phyloP scores from a whole-genome alignment of 768 basidiomycete species.

The Amanita molliuscula region DNA sequence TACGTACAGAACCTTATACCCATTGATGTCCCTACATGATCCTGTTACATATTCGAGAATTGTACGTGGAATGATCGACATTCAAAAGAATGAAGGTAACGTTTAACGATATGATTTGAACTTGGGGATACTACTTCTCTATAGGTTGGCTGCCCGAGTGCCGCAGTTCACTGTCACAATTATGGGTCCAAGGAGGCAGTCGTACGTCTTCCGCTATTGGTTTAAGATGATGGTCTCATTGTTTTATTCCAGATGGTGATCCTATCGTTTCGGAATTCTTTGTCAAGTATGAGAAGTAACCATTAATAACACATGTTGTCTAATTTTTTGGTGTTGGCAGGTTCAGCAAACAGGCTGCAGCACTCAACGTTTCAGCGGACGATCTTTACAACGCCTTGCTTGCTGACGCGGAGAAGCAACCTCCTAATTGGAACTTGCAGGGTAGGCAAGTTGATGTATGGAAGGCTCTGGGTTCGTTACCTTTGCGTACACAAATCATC shows the following conservation, averaged over 20 bases:
- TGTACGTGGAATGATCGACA: slow-evolving; percentile 55
- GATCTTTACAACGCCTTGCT: slow-evolving; percentile 47
- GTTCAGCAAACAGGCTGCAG: slow-evolving; percentile 37
- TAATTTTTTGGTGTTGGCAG: slow-evolving; percentile 17
- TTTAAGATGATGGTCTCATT: neutral
- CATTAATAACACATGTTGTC: neutral
- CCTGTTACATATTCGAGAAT: slow-evolving; percentile 47
- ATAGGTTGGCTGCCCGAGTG: slow-evolving; percentile 61
- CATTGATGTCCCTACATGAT: slow-evolving; percentile 55
- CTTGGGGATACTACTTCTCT: neutral
- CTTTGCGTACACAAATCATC: neutral
- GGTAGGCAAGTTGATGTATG: slow-evolving; percentile 47
- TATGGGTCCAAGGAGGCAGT: slow-evolving; percentile 51
- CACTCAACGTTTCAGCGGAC: slow-evolving; percentile 34
- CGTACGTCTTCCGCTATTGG: slow-evolving; percentile 26
- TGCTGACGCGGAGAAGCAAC: slow-evolving; percentile 46
- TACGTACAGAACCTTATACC: slow-evolving; percentile 52
- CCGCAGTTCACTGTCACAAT: slow-evolving; percentile 40
- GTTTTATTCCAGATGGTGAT: slow-evolving; percentile 37
- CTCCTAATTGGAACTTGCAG: slow-evolving; percentile 53
- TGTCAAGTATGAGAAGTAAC: slow-evolving; percentile 34
- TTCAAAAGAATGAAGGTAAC: slow-evolving; percentile 55
- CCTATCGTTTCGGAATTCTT: slow-evolving; percentile 57
- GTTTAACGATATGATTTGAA: neutral
- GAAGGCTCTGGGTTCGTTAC: slow-evolving; percentile 21